Evolutionary conservation across 169 alveolate genomes (phyloP).

Genomic region (Cryptosporidium xiaoi): DNA sequence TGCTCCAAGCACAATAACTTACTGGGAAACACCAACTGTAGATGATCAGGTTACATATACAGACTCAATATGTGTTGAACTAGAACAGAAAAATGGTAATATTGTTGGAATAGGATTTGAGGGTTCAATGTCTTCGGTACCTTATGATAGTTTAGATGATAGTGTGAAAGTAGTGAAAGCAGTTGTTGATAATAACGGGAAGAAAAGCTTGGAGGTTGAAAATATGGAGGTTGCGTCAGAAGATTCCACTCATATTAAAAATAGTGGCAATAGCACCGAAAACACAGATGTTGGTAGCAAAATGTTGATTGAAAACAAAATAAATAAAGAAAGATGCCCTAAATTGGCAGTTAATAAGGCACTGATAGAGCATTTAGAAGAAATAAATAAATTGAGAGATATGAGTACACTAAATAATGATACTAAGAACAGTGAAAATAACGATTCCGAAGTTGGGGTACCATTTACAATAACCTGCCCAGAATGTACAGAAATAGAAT

Average conservation of each 20-base stretch:
- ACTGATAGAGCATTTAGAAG: constrained; percentile 20
- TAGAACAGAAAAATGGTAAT: constrained; percentile 68
- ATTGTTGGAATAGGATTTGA: constrained; percentile 67
- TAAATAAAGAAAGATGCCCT: constrained; percentile 32
- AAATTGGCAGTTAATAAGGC: constrained; percentile 47
- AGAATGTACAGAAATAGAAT: constrained; percentile 53
- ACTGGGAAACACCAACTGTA: constrained; percentile 65
- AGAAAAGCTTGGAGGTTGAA: background rate
- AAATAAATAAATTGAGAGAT: background rate
- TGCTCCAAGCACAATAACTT: constrained; percentile 52
- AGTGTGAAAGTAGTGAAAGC: constrained; percentile 19
- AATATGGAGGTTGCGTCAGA: constrained; percentile 10
- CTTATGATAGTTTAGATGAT: constrained; percentile 55
- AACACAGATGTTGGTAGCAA: background rate
- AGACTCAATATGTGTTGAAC: constrained; percentile 70
- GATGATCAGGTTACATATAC: constrained; percentile 30
- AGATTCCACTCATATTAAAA: too few relatives aligned
- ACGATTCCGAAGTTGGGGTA: constrained; percentile 24
- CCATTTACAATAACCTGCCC: constrained; percentile 67
- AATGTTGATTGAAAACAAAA: constrained; percentile 23
- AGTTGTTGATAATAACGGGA: background rate
- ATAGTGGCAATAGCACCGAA: background rate
- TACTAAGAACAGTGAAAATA: background rate
- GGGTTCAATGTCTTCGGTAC: constrained; percentile 67
- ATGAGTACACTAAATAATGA: too few relatives aligned